These are phyloP conservation scores for Dictyostelium firmibasis DNA, from an alignment of 78 protist species.

Conservation along the genomic window DNA sequence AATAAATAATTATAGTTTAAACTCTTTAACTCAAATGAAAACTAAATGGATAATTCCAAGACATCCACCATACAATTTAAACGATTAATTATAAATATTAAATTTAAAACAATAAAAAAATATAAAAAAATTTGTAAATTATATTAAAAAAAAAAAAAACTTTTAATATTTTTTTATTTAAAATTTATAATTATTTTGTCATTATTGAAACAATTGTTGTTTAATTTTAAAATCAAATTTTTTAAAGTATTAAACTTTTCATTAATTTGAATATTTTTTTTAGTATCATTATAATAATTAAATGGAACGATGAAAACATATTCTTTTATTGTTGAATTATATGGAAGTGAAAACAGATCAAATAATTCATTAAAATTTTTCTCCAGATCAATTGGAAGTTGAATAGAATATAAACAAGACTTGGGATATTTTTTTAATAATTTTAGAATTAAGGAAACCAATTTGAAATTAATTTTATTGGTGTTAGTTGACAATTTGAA, in stretches of 20 bases:
- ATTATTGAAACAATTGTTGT: not conserved
- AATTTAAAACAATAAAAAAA: not conserved
- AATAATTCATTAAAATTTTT: not conserved
- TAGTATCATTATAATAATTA: not conserved
- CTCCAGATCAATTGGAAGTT: not conserved
- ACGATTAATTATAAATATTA: not conserved
- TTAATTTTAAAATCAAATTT: not conserved
- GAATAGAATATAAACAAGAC: not conserved
- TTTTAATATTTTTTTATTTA: not conserved
- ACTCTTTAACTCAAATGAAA: not conserved
- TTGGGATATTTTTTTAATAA: not conserved
- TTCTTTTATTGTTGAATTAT: not conserved
- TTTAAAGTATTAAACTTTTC: not conserved
- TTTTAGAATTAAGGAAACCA: not conserved
- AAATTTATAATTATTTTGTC: not conserved
- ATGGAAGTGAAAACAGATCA: not conserved
- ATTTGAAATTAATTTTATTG: not conserved
- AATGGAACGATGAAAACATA: not conserved
- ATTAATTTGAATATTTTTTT: not conserved
- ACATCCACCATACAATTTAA: not conserved
- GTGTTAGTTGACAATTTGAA: not conserved
- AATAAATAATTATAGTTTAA: not conserved
- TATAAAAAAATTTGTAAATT: too few relatives aligned
- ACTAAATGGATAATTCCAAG: not conserved
- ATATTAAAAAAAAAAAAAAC: too few relatives aligned